phyloP scores from a whole-genome alignment of 805 yeast species.

The Starmerella stellata region DNA sequence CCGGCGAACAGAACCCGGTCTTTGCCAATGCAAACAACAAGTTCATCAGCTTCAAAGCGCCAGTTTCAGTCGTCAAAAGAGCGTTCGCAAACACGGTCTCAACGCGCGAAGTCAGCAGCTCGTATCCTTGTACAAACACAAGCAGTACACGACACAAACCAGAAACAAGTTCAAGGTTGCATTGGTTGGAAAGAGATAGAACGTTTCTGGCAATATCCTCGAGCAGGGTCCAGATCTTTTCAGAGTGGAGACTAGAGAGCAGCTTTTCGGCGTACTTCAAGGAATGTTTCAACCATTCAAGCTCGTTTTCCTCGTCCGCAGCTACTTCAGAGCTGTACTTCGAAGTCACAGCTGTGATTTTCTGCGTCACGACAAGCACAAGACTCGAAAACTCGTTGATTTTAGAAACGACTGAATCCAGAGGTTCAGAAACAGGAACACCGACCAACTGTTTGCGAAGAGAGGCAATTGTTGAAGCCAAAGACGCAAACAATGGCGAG shows the following conservation, averaged over 20 bases:
- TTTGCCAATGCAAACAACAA: constrained; percentile 44
- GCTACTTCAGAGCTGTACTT: too few relatives aligned
- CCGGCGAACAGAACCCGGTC: constrained; percentile 86
- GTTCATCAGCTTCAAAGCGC: constrained; percentile 40
- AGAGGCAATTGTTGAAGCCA: too few relatives aligned
- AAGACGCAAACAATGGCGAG: too few relatives aligned
- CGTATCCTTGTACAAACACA: constrained; percentile 49
- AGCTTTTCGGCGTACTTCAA: not conserved
- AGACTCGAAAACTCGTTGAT: not conserved
- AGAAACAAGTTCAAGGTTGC: constrained; percentile 24
- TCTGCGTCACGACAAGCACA: not conserved
- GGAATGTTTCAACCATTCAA: not conserved
- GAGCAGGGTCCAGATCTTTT: constrained; percentile 21
- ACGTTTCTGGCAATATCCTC: constrained; percentile 25
- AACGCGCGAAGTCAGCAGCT: constrained; percentile 30
- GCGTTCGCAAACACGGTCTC: constrained; percentile 30
- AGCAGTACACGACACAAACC: constrained; percentile 29
- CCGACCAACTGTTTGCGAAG: too few relatives aligned
- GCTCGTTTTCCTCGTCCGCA: too few relatives aligned
- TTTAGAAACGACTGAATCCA: not conserved
- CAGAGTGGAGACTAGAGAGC: constrained; percentile 22
- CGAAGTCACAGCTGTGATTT: too few relatives aligned
- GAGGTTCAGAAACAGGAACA: too few relatives aligned
- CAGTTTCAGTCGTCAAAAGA: constrained; percentile 39
- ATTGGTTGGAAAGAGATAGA: constrained; percentile 8